Evolutionary conservation across 2,329 filamentous ascomycete genomes (phyloP).

Genomic region (Orbilia oligospora): DNA sequence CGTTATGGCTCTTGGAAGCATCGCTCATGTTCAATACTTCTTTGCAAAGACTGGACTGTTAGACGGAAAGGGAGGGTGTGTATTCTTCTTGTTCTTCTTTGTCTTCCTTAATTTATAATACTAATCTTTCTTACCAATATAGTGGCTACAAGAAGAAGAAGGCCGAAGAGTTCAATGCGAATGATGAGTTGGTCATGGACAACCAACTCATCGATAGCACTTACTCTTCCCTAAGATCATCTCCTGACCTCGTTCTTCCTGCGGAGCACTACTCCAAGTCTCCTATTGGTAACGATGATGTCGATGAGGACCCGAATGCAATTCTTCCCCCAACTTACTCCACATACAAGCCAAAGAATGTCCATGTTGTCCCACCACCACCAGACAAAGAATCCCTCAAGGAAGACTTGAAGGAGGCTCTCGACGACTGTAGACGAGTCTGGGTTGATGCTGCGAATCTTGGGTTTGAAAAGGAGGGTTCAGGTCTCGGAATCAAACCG

Average conservation of each 20-base stretch:
- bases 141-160: conserved; percentile 52
- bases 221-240: conserved; percentile 74
- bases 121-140: conserved; percentile 17
- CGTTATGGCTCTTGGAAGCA: conserved; percentile 95
- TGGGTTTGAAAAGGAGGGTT: conserved; percentile 47
- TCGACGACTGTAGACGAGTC: conserved; percentile 67
- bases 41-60: conserved; percentile 94
- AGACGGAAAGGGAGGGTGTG: conserved; percentile 85
- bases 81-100: conserved; percentile 17
- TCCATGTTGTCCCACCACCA: conserved; percentile 80
- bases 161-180: conserved; percentile 28
- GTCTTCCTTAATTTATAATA: not conserved
- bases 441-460: conserved; percentile 58
- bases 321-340: conserved; percentile 98
- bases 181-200: conserved; percentile 64
- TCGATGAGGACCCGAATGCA: conserved; percentile 77
- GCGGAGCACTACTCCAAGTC: conserved; percentile 69
- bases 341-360: conserved; percentile 90
- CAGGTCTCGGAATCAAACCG: conserved; percentile 40
- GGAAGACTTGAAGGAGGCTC: conserved; percentile 75
- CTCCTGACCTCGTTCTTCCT: conserved; percentile 71
- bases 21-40: conserved; percentile 97
- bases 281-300: conserved; percentile 71
- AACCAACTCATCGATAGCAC: conserved; percentile 73
- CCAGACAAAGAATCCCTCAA: conserved; percentile 86